phyloP scores from a whole-genome alignment of 2,329 filamentous ascomycete species.

The Paecilomyces formosus region DNA sequence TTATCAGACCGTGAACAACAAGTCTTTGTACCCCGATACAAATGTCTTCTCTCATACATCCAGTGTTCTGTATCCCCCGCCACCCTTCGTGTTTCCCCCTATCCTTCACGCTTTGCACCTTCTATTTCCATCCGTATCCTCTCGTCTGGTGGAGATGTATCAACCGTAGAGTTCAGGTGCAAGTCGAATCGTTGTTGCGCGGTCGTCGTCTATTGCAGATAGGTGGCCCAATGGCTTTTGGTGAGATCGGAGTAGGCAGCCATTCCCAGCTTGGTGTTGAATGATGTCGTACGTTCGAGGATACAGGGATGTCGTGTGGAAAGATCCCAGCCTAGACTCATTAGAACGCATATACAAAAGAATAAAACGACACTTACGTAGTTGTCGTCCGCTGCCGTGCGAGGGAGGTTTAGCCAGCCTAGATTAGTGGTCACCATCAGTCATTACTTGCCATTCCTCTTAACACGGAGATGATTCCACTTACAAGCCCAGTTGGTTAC shows the following conservation, averaged over 20 bases:
- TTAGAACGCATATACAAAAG: not conserved
- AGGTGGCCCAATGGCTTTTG: not conserved
- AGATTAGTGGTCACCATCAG: not conserved
- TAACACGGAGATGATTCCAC: not conserved
- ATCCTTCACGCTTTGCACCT: too few species aligned
- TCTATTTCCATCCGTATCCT: too few species aligned
- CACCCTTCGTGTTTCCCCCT: too few species aligned
- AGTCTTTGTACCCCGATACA: not conserved
- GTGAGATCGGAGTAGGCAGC: not conserved
- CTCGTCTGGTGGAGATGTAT: too few species aligned
- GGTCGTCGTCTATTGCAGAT: not conserved
- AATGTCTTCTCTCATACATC: not conserved
- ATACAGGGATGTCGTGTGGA: too few species aligned
- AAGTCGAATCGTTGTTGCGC: not conserved
- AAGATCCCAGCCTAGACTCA: too few species aligned
- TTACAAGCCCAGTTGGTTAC: not conserved
- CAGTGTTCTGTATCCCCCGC: too few species aligned
- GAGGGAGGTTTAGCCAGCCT: not conserved
- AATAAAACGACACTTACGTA: not conserved
- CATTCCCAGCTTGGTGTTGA: not conserved
- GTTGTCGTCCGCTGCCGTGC: not conserved
- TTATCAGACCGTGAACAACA: too few species aligned
- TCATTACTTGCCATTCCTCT: not conserved
- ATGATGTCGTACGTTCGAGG: not conserved
- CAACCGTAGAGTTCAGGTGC: not conserved